Evolutionary conservation across 257 asterid species (phyloP).

Genomic region (Hygrophila difformis): DNA sequence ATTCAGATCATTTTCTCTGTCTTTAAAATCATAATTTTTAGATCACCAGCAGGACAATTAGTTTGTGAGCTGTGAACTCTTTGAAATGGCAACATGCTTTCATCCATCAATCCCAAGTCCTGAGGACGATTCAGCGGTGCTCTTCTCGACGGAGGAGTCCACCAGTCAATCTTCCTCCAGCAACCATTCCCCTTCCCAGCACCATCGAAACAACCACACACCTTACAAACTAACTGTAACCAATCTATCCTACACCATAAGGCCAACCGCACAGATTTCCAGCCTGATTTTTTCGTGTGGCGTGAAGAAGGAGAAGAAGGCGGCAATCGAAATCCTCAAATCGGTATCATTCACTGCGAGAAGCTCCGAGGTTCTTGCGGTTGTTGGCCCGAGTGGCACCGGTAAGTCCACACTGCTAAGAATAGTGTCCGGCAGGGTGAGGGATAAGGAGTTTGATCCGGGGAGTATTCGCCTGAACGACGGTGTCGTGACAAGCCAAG

Average conservation of each 20-base stretch:
- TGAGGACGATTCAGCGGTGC: conserved; percentile 56
- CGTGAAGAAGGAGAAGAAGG: conserved; percentile 29
- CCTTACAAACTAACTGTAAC: conserved; percentile 37
- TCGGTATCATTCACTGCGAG: conserved; percentile 63
- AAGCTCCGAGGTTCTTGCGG: conserved; percentile 57
- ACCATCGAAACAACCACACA: conserved; percentile 20
- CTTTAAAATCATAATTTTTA: too few relatives aligned
- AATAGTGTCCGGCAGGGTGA: conserved; percentile 55
- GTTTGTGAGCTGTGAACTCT: conserved; percentile 6
- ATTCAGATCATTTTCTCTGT: conserved; percentile 17
- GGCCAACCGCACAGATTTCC: conserved; percentile 19
- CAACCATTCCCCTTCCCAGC: conserved; percentile 40
- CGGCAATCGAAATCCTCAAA: conserved; percentile 42
- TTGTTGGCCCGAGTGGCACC: conserved; percentile 87
- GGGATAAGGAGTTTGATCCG: conserved; percentile 37
- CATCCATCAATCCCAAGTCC: conserved; percentile 30
- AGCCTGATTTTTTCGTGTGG: conserved; percentile 5
- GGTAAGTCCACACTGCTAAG: conserved; percentile 71
- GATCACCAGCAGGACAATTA: background rate
- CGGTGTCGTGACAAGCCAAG: conserved; percentile 30
- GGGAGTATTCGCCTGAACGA: conserved; percentile 42
- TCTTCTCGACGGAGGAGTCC: conserved; percentile 57
- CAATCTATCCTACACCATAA: conserved; percentile 56
- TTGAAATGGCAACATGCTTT: conserved; percentile 41
- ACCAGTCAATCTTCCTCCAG: conserved; percentile 54